A percentile compares a stretch with the other conserved stretches of the same genome.
Evolutionary conservation across 192 early-diverging fungal species (phyloP).

Genomic region (Coemansia sp.): DNA sequence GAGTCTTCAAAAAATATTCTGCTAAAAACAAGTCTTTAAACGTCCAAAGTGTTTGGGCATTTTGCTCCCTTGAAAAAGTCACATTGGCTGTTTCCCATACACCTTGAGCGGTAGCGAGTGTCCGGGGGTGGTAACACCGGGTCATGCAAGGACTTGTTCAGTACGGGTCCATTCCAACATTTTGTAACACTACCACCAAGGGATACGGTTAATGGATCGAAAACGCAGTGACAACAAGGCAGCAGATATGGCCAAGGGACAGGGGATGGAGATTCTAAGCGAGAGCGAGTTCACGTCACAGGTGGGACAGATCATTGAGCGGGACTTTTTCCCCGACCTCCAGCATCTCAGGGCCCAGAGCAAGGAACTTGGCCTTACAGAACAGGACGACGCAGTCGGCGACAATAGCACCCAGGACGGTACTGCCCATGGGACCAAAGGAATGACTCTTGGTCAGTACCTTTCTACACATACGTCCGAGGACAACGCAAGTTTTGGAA

Average conservation of each 20-base stretch:
- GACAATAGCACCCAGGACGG: not conserved
- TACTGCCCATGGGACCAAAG: not conserved
- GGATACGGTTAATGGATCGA: not conserved
- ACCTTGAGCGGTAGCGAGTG: not conserved
- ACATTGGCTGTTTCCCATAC: slow-evolving; percentile 1
- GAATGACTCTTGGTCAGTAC: slow-evolving; percentile 19
- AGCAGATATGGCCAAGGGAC: not conserved
- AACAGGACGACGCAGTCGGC: not conserved
- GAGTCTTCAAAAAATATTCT: slow-evolving; percentile 5
- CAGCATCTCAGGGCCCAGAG: slow-evolving; percentile 3
- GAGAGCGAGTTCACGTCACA: slow-evolving; percentile 28
- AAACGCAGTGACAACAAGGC: not conserved
- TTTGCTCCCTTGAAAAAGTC: not conserved
- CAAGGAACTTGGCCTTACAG: not conserved
- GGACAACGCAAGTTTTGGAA: slow-evolving; percentile 39
- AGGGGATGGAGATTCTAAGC: slow-evolving; percentile 13
- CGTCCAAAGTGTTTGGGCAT: no score
- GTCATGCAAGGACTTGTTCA: no score
- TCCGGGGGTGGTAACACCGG: no score
- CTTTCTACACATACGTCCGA: slow-evolving; percentile 32
- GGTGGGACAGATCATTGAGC: slow-evolving; percentile 29
- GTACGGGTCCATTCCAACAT: no score
- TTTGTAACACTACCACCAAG: not conserved
- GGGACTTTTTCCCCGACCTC: slow-evolving; percentile 46
- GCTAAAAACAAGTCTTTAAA: slow-evolving; percentile 12